phyloP scores from a whole-genome alignment of 345 rosid genomes.

The Fremontodendron californicum region DNA sequence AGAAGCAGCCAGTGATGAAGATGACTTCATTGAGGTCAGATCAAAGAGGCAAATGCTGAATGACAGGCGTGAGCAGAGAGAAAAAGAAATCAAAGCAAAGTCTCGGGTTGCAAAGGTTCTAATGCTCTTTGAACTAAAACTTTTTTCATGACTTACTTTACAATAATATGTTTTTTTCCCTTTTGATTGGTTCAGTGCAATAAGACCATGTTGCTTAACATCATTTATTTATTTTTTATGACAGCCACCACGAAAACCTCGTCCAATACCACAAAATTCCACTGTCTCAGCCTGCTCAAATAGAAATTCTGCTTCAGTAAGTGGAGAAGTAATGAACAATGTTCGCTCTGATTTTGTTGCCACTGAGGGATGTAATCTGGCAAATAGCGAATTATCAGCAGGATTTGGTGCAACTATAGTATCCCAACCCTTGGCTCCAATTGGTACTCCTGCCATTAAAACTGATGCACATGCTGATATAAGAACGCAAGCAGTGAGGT shows the following conservation, averaged over 20 bases:
- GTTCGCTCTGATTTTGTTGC: conserved; percentile 33
- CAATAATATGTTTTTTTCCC: neutral
- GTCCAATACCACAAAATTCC: conserved; percentile 38
- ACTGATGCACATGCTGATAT: conserved; percentile 48
- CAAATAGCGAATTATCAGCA: conserved; percentile 37
- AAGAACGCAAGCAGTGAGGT: conserved; percentile 55
- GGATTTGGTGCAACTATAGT: conserved; percentile 32
- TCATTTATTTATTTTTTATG: conserved; percentile 27
- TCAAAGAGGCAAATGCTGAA: conserved; percentile 98
- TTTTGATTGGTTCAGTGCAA: neutral
- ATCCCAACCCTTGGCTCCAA: conserved; percentile 67
- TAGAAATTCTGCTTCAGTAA: conserved; percentile 37
- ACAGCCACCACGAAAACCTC: conserved; percentile 59
- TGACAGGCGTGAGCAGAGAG: conserved; percentile 92
- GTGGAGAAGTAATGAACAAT: conserved; percentile 37
- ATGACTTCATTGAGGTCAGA: conserved; percentile 95
- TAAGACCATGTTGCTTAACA: conserved; percentile 2
- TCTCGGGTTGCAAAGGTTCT: conserved; percentile 73
- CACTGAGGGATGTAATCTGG: conserved; percentile 33
- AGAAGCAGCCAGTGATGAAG: conserved; percentile 89
- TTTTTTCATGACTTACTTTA: neutral
- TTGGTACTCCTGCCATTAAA: conserved; percentile 68
- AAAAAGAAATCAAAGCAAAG: conserved; percentile 89
- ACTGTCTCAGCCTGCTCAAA: conserved; percentile 33
- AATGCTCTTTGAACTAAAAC: conserved; percentile 11